Base-by-base conservation (phyloP, 2,329 filamentous ascomycete genomes). In the Xylariaceae sp. region DNA sequence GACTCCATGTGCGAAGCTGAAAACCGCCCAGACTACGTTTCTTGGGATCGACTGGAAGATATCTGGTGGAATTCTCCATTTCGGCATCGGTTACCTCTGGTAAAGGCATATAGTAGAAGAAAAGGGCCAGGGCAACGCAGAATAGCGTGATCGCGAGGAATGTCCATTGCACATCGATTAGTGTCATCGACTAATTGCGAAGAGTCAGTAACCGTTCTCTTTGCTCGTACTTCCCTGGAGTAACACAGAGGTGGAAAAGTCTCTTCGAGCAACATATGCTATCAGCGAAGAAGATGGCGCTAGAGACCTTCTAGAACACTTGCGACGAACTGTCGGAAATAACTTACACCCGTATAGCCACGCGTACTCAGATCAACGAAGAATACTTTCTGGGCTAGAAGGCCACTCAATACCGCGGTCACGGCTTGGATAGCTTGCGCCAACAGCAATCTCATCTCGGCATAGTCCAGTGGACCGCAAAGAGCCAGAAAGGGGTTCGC, bases 81-180 rank as follows among this genome's bases (percentile, higher is more conserved):
- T 80, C 77, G 15, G 64, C 61, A 47, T 81, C 78, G 28, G 67
- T 72, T 8, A 80, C 73, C 49, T 83, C 81, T 0, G 80, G 79
- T 2, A 84, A 64, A 0, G 80, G 80, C 70, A 83, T 79, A 53
- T 84, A 85, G 57, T 78, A 84, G 59, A 85, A 83, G 56, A 84
- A 78, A 3, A 84, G 66, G 0, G 81, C 85, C 3, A 94, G 71
- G 3, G 78, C 68, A 39, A 84, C 85, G 43, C 85, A 87, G 42
- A 89, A 82, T 18, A 85, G 70, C 0, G 86, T 87, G 46, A 91
- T 84, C 41, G 82, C 84, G n/a, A 93, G 74, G 53, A 93, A 93
- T 0, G 87, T 86, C 84, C 85, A 94, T 62, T 93, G 88, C 2
- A 91, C 85, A 46, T 85, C 81, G 47, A 86, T 75, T 3, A 93